phyloP scores from a whole-genome alignment of 495 filamentous ascomycete genomes.

The Antarctomyces pellizariae region DNA sequence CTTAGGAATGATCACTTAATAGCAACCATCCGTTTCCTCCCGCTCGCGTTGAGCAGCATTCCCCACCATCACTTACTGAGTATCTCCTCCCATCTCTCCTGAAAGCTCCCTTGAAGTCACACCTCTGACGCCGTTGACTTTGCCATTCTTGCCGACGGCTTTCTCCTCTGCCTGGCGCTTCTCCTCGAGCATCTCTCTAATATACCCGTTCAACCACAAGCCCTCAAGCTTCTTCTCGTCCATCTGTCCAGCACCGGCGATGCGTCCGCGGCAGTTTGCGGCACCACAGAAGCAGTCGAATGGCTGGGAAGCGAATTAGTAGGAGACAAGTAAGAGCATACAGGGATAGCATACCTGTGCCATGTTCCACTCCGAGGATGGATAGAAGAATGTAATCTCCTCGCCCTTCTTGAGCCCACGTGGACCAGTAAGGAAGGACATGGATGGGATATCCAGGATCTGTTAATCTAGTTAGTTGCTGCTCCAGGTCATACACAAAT shows the following conservation, averaged over 20 bases:
- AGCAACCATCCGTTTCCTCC: too few species aligned
- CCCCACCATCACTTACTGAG: too few species aligned
- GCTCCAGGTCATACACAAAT: too few species aligned
- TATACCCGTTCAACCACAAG: constrained; percentile 30
- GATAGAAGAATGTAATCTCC: constrained; percentile 59
- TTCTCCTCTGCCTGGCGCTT: constrained; percentile 1
- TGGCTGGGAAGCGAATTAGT: too few species aligned
- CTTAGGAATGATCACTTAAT: too few species aligned
- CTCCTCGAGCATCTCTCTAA: constrained; percentile 24
- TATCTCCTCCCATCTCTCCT: constrained; percentile 32
- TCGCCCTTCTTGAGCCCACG: constrained; percentile 32
- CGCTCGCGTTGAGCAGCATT: too few species aligned
- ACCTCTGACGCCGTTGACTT: constrained; percentile 10
- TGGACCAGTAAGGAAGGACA: constrained; percentile 36
- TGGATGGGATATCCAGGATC: constrained; percentile 41
- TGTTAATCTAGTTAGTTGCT: constrained; percentile 10
- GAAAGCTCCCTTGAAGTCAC: constrained; percentile 24
- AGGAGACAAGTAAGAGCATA: too few species aligned
- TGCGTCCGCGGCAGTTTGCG: constrained; percentile 23
- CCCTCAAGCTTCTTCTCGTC: constrained; percentile 18
- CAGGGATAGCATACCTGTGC: too few species aligned
- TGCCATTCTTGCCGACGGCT: neutral
- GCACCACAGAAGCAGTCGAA: constrained; percentile 42
- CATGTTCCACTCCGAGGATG: constrained; percentile 56
- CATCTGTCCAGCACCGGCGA: constrained; percentile 32